Evolutionary conservation across 1,139 yeast genomes (phyloP).

Genomic region (Sugiyamaella sp.): DNA sequence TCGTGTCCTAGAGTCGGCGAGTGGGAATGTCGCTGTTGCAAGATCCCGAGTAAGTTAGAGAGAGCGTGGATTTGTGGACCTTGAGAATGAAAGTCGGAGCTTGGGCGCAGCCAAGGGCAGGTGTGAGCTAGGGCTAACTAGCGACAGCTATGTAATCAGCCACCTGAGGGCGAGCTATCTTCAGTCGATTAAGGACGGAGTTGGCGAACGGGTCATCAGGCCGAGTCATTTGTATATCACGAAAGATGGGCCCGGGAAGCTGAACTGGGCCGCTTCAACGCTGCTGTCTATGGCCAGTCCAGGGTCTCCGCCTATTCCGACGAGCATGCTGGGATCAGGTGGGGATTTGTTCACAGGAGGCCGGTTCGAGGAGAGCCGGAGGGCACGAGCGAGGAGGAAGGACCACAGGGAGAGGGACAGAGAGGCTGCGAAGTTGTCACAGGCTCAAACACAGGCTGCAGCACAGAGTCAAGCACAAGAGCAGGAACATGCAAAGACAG

Average conservation of each 20-base stretch:
- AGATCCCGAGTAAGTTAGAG: constrained; percentile 38
- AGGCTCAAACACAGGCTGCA: no score
- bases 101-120: no score
- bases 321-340: constrained; percentile 20
- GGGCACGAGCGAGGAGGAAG: constrained; percentile 3
- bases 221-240: constrained; percentile 40
- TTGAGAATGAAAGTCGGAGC: no score
- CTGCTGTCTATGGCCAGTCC: constrained; percentile 35
- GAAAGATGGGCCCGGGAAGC: constrained; percentile 34
- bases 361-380: constrained; percentile 9
- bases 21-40: constrained; percentile 36
- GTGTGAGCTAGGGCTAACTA: neutral
- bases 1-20: neutral
- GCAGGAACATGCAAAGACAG: no score
- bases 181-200: constrained; percentile 39
- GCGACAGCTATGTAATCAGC: constrained; percentile 37
- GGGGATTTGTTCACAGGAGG: constrained; percentile 5
- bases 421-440: neutral
- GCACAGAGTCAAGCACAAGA: no score
- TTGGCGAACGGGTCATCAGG: constrained; percentile 40
- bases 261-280: constrained; percentile 37
- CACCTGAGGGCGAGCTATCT: constrained; percentile 42
- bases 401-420: neutral
- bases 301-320: constrained; percentile 38
- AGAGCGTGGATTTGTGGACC: no score